Percentiles rank a stretch among this genome's conserved stretches.
Evolutionary conservation across 2,329 filamentous ascomycete species (phyloP).

Genomic region (Fusarium sp.): DNA sequence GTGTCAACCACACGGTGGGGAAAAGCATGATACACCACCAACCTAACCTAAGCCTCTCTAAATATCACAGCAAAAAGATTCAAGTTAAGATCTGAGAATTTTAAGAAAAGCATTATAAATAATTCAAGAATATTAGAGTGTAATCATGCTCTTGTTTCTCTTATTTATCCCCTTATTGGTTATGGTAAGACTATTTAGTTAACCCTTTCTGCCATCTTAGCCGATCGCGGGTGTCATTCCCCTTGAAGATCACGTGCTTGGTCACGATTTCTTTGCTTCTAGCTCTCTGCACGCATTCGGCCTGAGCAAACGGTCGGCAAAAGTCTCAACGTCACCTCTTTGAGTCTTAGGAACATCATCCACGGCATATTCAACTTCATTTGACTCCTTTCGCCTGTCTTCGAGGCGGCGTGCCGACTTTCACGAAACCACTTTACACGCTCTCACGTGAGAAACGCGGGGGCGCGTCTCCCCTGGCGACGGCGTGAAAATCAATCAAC

Average conservation of each 20-base stretch:
- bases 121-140: no score
- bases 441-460: conserved; percentile 50
- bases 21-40: no score
- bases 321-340: background rate
- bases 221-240: no score
- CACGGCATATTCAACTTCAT: background rate
- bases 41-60: no score
- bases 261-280: conserved; percentile 1
- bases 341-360: background rate
- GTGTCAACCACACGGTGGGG: conserved; percentile 43
- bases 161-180: no score
- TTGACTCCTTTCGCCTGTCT: background rate
- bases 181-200: no score
- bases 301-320: background rate
- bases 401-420: background rate
- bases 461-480: conserved; percentile 43
- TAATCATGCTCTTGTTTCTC: no score
- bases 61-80: no score
- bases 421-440: conserved; percentile 48
- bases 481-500: conserved; percentile 36
- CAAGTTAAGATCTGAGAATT: no score
- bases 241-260: conserved; percentile 23
- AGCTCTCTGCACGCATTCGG: background rate
- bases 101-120: no score
- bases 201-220: no score